A percentile compares a stretch with the other conserved stretches of the same genome.
Conservation (phyloP, 2,329 filamentous ascomycete species). For the Boeremia exigua region DNA sequence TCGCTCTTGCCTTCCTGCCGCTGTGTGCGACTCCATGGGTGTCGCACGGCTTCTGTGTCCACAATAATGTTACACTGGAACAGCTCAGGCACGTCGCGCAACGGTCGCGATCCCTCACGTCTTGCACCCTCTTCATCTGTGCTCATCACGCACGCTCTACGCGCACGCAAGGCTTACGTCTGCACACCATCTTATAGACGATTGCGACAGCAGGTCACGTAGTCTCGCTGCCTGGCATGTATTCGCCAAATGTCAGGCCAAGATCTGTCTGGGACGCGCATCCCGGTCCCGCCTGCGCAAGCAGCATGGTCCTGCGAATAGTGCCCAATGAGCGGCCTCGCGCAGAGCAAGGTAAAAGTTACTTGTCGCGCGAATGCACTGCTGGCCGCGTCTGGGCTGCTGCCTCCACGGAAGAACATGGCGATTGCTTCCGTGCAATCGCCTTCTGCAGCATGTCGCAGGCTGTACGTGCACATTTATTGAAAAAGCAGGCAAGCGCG, state of each 20-base stretch:
- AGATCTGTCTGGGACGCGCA: slow-evolving; percentile 18
- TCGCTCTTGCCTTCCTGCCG: slow-evolving; percentile 56
- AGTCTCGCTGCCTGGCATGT: slow-evolving; percentile 28
- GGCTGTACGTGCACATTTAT: slow-evolving; percentile 14
- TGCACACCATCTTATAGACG: slow-evolving; percentile 5
- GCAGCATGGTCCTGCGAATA: slow-evolving; percentile 24
- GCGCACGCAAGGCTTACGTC: slow-evolving; percentile 31
- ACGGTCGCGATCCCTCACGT: neutral
- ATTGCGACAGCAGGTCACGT: slow-evolving; percentile 30
- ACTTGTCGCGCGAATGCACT: slow-evolving; percentile 23
- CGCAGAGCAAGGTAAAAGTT: slow-evolving; percentile 21
- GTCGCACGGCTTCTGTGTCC: slow-evolving; percentile 8
- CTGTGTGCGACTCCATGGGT: slow-evolving; percentile 53
- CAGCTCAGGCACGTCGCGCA: slow-evolving; percentile 12
- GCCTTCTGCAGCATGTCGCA: slow-evolving; percentile 19
- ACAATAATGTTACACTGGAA: slow-evolving; percentile 11
- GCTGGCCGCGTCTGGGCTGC: slow-evolving; percentile 24
- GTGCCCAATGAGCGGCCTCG: slow-evolving; percentile 23
- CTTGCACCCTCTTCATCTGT: slow-evolving; percentile 13
- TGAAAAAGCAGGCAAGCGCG: slow-evolving; percentile 1
- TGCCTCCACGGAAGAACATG: slow-evolving; percentile 3
- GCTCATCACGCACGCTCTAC: slow-evolving; percentile 12
- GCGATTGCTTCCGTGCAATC: neutral
- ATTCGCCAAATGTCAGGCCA: slow-evolving; percentile 22
- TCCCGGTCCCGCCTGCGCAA: slow-evolving; percentile 24